Percentiles rank a stretch among this genome's conserved stretches.
phyloP scores from a whole-genome alignment of 2,329 filamentous ascomycete species.

The Chaetothyriales sp. region DNA sequence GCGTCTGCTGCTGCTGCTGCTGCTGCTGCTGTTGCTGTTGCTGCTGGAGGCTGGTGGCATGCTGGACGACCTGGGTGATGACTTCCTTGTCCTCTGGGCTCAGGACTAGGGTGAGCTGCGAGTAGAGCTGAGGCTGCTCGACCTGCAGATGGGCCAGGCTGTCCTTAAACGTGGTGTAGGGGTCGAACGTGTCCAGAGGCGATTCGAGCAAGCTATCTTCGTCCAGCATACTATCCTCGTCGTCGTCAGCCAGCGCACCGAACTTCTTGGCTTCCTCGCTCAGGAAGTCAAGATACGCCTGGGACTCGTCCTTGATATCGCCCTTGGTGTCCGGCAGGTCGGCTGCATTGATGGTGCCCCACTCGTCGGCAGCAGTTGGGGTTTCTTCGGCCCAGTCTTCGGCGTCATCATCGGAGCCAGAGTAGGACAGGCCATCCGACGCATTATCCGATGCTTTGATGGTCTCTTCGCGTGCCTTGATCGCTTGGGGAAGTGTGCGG shows the following conservation, averaged over 20 bases:
- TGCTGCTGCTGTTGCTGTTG: background rate
- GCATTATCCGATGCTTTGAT: conserved; percentile 49
- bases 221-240: conserved; percentile 79
- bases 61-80: conserved; percentile 61
- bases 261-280: conserved; percentile 90
- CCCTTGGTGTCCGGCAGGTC: conserved; percentile 41
- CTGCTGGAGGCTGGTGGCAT: conserved; percentile 32
- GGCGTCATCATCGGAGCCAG: conserved; percentile 51
- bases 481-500: conserved; percentile 71
- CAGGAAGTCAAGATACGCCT: conserved; percentile 87
- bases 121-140: conserved; percentile 80
- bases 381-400: conserved; percentile 69
- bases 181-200: conserved; percentile 86
- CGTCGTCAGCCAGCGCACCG: conserved; percentile 52
- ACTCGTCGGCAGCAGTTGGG: conserved; percentile 29
- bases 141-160: conserved; percentile 72
- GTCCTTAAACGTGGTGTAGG: conserved; percentile 75
- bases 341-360: conserved; percentile 47
- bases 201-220: conserved; percentile 88
- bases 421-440: conserved; percentile 53
- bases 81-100: conserved; percentile 66
- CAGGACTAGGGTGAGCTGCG: conserved; percentile 62
- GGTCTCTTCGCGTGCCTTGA: conserved; percentile 85
- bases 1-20: background rate
- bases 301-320: conserved; percentile 76